Base-by-base conservation (phyloP, 345 rosid genomes). In the Hypericum androsaemum region DNA sequence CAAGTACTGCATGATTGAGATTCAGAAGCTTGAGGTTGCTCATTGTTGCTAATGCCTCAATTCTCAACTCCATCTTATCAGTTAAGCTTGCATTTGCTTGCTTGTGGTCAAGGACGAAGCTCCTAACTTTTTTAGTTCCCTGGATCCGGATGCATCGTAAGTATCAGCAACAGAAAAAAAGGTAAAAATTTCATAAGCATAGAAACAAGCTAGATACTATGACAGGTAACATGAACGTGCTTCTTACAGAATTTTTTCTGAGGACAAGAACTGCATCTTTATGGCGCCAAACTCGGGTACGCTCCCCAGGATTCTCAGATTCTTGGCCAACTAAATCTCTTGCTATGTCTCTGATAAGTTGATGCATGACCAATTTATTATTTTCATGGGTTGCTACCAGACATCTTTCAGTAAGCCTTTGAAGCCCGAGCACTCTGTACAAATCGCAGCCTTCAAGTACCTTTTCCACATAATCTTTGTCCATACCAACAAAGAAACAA, bases 21-120 rank as follows among this genome's bases (percentile, higher is more conserved):
- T 41, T 39, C 39, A 62, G 59, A 48, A 62, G 42, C 41, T 54
- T 62, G n/a, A 62, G 12, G 12, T 62, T 54, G 6, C 8, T 8
- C 66, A 62, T 62, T 15, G 22, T 54, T 10, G 60, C 54, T 40
- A 62, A 62, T 13, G 66, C 39, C 46, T 39, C 41, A 8, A 28
- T 16, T 28, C 17, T 46, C 3, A 46, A 28, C 22, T 13, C 17
- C 7, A 46, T 5, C 17, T 22, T 10, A 4, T 16, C 16, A 47
- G 15, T 46, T 28, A 41, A 10, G 28, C 59, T 7, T 17, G 8
- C 37, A 37, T 48, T 41, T 12, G 47, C 48, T n/a, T 41, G 37
- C 36, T 54, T 6, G 49, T 47, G 1, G 6, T 41, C 12, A 42
- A 32, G 15, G 48, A 61, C 22, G 41, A 10, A 36, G 7, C 8